Base-by-base conservation (phyloP, 148 eudicot genomes). In the Fagopyrum tataricum region DNA sequence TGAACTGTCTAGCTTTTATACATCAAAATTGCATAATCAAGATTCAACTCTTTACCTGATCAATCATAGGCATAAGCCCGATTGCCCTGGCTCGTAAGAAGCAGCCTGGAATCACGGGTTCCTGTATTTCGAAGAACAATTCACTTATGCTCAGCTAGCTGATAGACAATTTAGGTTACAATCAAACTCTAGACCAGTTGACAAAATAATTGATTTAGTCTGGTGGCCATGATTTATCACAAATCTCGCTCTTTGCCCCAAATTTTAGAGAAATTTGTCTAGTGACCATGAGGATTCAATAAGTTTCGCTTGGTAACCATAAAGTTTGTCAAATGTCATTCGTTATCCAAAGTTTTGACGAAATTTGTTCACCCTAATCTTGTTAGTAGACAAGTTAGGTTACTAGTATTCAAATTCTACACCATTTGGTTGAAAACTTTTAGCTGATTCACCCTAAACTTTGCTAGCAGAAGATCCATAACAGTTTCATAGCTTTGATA, bases 1-100 rank as follows among this genome's bases (percentile, higher is more conserved):
- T 48, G 11, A 23, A 7, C 21, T 42, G 39, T 44, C 2, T 24
- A 46, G 55, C 24, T 8, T 39, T 17, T 0, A 44, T 24, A 11
- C n/a, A 21, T 44, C 39, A 44, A 40, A 71, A 31, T 1, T 31
- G 37, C 37, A 31, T 2, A 31, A 21, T 23, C 73, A 23, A 20
- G 37, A 49, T 15, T 71, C 40, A 44, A 71, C n/a, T 49, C 18
- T 21, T 73, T 78, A 85, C 91, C 87, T 86, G 87, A 81, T 88
- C 92, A 75, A 85, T 85, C 92, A 88, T 85, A 43, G 92, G 89
- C 92, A 88, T 85, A 75, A 88, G 75, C 73, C 92, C 92, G 78
- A 88, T 88, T 15, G 92, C 89, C 72, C 87, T 83, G 6, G 89
- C 92, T 70, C 89, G 87, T 46, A 85, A 85, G 77, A 81, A 88